Conservation (phyloP, 345 rosid genomes). For the Populus davidiana region DNA sequence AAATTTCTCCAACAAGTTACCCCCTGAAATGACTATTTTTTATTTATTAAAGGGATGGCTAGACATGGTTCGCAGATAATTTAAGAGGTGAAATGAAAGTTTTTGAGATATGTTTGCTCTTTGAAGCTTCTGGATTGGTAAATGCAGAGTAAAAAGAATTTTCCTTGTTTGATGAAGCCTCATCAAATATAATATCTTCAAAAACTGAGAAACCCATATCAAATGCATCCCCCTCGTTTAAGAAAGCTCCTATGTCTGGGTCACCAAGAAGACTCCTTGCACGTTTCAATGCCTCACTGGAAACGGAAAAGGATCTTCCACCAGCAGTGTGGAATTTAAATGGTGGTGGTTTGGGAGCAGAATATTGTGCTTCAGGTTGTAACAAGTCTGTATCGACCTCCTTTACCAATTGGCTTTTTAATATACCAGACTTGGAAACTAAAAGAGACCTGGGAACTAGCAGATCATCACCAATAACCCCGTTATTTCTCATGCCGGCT, state of each 20-base stretch:
- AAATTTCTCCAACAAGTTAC: conserved; percentile 67
- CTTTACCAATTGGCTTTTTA: conserved; percentile 24
- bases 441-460: conserved; percentile 32
- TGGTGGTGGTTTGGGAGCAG: conserved; percentile 46
- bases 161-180: conserved; percentile 40
- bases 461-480: conserved; percentile 16
- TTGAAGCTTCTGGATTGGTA: conserved; percentile 37
- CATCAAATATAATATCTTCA: conserved; percentile 29
- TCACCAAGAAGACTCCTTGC: conserved; percentile 93
- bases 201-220: conserved; percentile 33
- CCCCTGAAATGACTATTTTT: conserved; percentile 29
- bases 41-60: conserved; percentile 30
- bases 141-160: conserved; percentile 28
- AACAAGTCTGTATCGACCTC: conserved; percentile 24
- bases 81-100: conserved; percentile 60
- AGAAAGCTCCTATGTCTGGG: conserved; percentile 62
- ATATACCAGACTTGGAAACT: conserved; percentile 25
- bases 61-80: conserved; percentile 42
- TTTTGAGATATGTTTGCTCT: conserved; percentile 38
- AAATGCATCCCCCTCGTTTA: conserved; percentile 38
- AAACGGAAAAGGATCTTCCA: conserved; percentile 81
- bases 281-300: conserved; percentile 78
- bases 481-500: conserved; percentile 19
- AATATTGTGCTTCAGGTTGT: conserved; percentile 29
- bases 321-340: conserved; percentile 85